Evolutionary conservation across 345 rosid species (phyloP), one percentile per base, ranked within the genome.

Genomic region (Gossypium mustelinum): DNA sequence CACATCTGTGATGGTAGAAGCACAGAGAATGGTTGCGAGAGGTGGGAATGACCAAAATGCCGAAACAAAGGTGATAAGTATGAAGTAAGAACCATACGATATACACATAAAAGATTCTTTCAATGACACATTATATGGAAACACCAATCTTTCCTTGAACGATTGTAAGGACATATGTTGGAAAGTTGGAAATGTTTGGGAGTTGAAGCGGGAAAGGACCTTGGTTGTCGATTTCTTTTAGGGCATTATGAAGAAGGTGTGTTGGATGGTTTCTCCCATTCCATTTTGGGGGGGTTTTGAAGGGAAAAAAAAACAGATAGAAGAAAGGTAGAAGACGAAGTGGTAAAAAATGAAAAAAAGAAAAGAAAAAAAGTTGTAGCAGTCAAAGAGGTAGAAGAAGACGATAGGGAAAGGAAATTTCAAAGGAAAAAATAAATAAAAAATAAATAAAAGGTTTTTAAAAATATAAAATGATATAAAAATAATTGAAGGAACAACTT

Each of bases 101-200:
- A 11, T 18, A 20, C n/a, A 20, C 0, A 12, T 67, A 65, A 10
- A 43, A 3, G 16, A n/a, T 43, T 64, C 51, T 9, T 0, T 45
- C 1, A 66, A 66, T 13, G 2, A 20, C 45, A 20, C 55, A 45
- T 54, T 66, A 10, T 0, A 2, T 17, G 54, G 11, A 34, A 44
- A 67, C 11, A 12, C 0, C 12, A 66, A 1, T 66, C 54, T 66
- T 66, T 44, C 70, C 11, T 4, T 0, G 1, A 7, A 44, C n/a
- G 70, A 66, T 44, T 66, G 54, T 20, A 66, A 66, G 70, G 4
- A 56, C 54, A 43, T 66, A 44, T 66, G 52, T 44, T 66, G 70
- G 70, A 7, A 66, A 11, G 52, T 44, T 67, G 55, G 14, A 11
- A 45, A 5, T 45, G 39, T 2, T 45, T 45, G 11, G 71, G 39